Conservation (phyloP, 768 basidiomycete genomes). For the Lactarius sanguifluus region DNA sequence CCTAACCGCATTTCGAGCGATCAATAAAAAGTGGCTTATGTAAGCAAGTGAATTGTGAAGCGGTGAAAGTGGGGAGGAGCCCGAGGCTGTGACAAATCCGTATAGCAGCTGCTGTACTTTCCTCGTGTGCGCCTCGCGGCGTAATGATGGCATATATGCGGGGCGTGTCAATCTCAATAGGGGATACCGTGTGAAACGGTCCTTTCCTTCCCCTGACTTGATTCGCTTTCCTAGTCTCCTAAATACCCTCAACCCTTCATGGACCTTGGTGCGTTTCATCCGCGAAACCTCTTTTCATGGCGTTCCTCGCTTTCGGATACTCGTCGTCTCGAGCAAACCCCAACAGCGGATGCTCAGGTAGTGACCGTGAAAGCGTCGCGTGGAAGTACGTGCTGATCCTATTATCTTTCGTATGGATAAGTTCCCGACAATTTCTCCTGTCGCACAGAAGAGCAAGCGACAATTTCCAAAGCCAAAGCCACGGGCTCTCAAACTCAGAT, state of each 20-base stretch:
- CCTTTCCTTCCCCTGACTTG: background rate
- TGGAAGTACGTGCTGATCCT: background rate
- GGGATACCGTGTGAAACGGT: background rate
- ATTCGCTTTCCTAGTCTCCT: background rate
- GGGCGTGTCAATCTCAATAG: background rate
- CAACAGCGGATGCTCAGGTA: background rate
- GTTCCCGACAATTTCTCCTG: background rate
- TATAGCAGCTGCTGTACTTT: background rate
- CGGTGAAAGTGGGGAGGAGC: too few species aligned
- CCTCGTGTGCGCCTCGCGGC: background rate
- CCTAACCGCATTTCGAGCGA: background rate
- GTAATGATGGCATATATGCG: background rate
- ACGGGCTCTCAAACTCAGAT: background rate
- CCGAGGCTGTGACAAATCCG: background rate
- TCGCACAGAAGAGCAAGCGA: background rate
- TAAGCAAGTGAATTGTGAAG: slow-evolving; percentile 2
- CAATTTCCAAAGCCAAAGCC: background rate
- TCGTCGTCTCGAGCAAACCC: background rate
- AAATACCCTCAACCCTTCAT: background rate
- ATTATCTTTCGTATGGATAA: background rate
- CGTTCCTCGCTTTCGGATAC: background rate
- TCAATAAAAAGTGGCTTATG: background rate
- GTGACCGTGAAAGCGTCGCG: background rate
- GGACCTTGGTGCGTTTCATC: slow-evolving; percentile 12
- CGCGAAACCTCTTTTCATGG: slow-evolving; percentile 7